Evolutionary conservation across 768 basidiomycete genomes (phyloP).

Genomic region (Tremella fuciformis): DNA sequence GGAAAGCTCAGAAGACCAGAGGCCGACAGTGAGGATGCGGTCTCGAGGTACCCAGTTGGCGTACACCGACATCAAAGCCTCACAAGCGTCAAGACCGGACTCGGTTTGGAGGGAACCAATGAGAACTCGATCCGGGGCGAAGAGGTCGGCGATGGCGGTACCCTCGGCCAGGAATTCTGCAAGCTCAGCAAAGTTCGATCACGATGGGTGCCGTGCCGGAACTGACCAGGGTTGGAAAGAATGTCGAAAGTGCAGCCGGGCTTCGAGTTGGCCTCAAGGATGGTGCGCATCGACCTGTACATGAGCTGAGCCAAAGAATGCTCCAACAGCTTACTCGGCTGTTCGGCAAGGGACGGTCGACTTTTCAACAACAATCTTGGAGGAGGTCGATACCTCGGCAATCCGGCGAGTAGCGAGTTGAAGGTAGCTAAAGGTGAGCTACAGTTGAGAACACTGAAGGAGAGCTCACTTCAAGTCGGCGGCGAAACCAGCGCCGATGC

Average conservation of each 20-base stretch:
- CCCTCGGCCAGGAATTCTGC: constrained; percentile 97
- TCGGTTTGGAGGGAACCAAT: constrained; percentile 91
- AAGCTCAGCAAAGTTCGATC: constrained; percentile 9
- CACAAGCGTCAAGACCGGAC: constrained; percentile 78
- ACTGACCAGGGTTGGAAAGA: constrained; percentile 78
- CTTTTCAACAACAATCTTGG: constrained; percentile 99
- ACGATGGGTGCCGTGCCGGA: not conserved
- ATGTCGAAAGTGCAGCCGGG: constrained; percentile 90
- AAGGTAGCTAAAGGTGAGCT: constrained; percentile 69
- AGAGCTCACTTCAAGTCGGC: constrained; percentile 89
- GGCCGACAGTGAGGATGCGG: constrained; percentile 84
- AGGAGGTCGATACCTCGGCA: constrained; percentile 79
- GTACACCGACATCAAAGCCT: constrained; percentile 74
- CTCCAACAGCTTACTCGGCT: constrained; percentile 60
- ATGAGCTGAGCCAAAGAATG: not conserved
- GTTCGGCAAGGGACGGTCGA: constrained; percentile 98
- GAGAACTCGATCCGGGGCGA: constrained; percentile 87
- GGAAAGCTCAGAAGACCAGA: constrained; percentile 97
- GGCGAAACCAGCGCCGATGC: constrained; percentile 95
- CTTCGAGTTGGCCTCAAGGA: constrained; percentile 96
- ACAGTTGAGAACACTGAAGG: not conserved
- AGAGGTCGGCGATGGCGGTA: constrained; percentile 86
- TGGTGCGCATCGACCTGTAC: constrained; percentile 83
- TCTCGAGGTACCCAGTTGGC: constrained; percentile 89
- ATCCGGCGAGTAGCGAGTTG: constrained; percentile 96